Evolutionary conservation across 306 rosid genomes (phyloP).

Genomic region (Begonia fuchsioides): DNA sequence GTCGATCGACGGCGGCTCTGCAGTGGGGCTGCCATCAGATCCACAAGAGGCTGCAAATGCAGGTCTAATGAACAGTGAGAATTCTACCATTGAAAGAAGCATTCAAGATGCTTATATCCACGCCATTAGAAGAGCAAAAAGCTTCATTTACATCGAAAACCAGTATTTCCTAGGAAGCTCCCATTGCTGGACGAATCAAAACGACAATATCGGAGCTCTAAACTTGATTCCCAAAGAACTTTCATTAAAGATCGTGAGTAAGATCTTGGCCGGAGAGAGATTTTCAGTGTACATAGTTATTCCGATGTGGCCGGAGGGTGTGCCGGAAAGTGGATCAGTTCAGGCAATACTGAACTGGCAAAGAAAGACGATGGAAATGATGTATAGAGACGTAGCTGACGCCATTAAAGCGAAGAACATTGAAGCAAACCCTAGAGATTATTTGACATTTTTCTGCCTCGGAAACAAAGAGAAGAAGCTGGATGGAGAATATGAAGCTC

Average conservation of each 20-base stretch:
- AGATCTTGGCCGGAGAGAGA: constrained; percentile 38
- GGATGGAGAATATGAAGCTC: no score
- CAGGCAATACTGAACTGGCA: constrained; percentile 38
- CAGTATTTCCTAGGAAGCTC: constrained; percentile 44
- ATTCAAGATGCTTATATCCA: constrained; percentile 33
- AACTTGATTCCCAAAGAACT: constrained; percentile 37
- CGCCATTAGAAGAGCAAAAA: constrained; percentile 34
- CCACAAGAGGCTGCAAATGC: constrained; percentile 15
- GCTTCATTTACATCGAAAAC: constrained; percentile 34
- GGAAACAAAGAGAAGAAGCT: constrained; percentile 27
- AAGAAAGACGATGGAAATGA: constrained; percentile 41
- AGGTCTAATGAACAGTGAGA: constrained; percentile 17
- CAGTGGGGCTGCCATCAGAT: constrained; percentile 15
- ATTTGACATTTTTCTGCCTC: constrained; percentile 41
- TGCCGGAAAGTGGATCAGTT: constrained; percentile 28
- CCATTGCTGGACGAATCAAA: constrained; percentile 21
- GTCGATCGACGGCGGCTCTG: constrained; percentile 36
- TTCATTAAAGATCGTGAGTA: constrained; percentile 39
- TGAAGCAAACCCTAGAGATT: constrained; percentile 28
- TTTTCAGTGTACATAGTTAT: constrained; percentile 41
- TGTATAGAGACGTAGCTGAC: constrained; percentile 30
- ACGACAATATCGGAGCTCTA: constrained; percentile 20
- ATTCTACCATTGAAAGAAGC: constrained; percentile 24
- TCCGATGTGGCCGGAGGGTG: constrained; percentile 53
- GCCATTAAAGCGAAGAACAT: constrained; percentile 26